phyloP scores from a whole-genome alignment of 2,329 filamentous ascomycete genomes.

The Aureobasidium pullulans region DNA sequence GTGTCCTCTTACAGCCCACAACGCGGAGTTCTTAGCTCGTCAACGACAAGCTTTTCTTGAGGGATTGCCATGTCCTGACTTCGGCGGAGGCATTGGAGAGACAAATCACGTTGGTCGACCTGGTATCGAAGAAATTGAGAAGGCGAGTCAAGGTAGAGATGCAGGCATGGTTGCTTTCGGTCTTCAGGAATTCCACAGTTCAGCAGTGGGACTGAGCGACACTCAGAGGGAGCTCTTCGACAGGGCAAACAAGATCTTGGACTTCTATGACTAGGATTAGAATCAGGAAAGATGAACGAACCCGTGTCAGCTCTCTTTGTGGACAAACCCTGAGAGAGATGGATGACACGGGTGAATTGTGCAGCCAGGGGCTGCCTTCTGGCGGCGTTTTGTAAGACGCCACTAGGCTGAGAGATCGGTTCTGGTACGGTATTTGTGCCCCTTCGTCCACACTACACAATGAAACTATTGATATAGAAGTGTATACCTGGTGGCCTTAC shows the following conservation, averaged over 20 bases:
- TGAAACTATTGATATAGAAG: too few species aligned
- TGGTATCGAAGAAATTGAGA: slow-evolving; percentile 30
- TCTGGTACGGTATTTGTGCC: too few species aligned
- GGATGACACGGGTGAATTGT: too few species aligned
- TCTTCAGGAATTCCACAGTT: slow-evolving; percentile 42
- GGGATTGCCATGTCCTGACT: slow-evolving; percentile 46
- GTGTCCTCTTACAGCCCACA: slow-evolving; percentile 69
- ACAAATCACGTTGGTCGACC: slow-evolving; percentile 38
- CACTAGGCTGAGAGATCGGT: too few species aligned
- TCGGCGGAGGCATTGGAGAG: slow-evolving; percentile 58
- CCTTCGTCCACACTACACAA: too few species aligned
- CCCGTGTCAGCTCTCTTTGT: background rate
- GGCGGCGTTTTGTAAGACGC: too few species aligned
- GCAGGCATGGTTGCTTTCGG: slow-evolving; percentile 52
- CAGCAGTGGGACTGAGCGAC: slow-evolving; percentile 36
- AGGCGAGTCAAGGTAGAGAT: slow-evolving; percentile 15
- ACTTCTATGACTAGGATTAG: slow-evolving; percentile 33
- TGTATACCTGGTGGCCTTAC: too few species aligned
- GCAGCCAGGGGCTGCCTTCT: too few species aligned
- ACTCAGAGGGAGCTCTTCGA: slow-evolving; percentile 47
- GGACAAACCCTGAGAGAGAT: too few species aligned
- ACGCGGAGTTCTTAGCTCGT: slow-evolving; percentile 60
- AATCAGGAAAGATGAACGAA: background rate
- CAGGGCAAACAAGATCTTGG: slow-evolving; percentile 46
- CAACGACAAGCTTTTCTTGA: slow-evolving; percentile 64